Base-by-base conservation (phyloP, 305 asterid genomes). In the Petunia hybrid region DNA sequence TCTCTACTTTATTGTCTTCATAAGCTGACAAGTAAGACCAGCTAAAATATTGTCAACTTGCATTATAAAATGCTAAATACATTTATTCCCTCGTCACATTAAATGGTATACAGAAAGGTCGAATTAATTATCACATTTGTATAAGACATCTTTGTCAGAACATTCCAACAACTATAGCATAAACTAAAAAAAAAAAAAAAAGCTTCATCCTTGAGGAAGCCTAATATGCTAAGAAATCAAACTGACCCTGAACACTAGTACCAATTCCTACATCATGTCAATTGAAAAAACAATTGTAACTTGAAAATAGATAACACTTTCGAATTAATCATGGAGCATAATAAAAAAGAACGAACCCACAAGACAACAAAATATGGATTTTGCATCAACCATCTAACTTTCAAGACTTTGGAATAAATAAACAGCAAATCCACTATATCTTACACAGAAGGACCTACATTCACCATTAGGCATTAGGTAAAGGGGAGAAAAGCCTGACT, bases 341-440 rank as follows among this genome's bases (percentile, higher is more conserved):
- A 42, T 43, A 40, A 69, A 43, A 5, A 45, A 22, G 76, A 69
- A 70, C 22, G 36, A 39, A 46, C 7, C 31, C 63, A 48, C 14
- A 71, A 73, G 42, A 51, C 22, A 73, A 35, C 42, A 46, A 70
- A 0, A 67, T 41, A 70, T 5, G 12, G 77, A 71, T 57, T n/a
- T n/a, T 57, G 62, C 62, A 57, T 57, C 31, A 57, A 57, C 35
- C 31, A 71, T 22, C 1, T 6, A 71, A 46, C 42, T 10, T 70
- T 9, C 41, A 45, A 46, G 36, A 48, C 62, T 51, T 51, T n/a
- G 3, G 78, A 73, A 82, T 77, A 83, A 83, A 80, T 68, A 81
- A 83, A 86, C 91, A 70, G 81, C 65, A 88, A 83, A 64, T 38
- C 85, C 83, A 83, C 87, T 82, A 89, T 84, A 87, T 61, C n/a